A percentile compares a stretch with the other conserved stretches of the same genome.
These are phyloP conservation scores for Cercophora samala DNA, from an alignment of 495 filamentous ascomycete genomes.

Conservation along the genomic window DNA sequence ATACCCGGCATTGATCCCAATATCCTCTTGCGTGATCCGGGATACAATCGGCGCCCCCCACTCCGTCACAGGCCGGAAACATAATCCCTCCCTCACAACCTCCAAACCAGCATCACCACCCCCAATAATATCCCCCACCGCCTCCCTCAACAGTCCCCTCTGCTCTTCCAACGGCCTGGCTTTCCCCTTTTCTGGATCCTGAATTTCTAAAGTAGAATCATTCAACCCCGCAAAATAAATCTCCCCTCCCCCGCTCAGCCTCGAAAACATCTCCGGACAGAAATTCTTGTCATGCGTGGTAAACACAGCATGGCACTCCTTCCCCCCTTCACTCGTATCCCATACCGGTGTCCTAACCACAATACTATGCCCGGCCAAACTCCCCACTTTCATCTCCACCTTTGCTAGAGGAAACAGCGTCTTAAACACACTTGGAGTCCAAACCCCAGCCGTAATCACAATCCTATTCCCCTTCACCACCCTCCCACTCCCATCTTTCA, in stretches of 20 bases:
- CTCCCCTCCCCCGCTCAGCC: slow-evolving; percentile 57
- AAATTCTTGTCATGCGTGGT: slow-evolving; percentile 56
- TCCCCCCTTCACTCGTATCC: slow-evolving; percentile 35
- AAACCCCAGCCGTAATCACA: slow-evolving; percentile 65
- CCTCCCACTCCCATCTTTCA: slow-evolving; percentile 33
- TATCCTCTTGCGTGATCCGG: slow-evolving; percentile 49
- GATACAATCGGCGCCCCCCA: slow-evolving; percentile 61
- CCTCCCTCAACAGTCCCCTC: slow-evolving; percentile 51
- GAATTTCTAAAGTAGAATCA: slow-evolving; percentile 53
- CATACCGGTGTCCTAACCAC: slow-evolving; percentile 61
- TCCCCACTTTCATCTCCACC: slow-evolving; percentile 51
- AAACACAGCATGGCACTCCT: slow-evolving; percentile 67
- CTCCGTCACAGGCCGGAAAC: slow-evolving; percentile 66
- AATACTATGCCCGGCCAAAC: slow-evolving; percentile 69
- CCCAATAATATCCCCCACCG: slow-evolving; percentile 57
- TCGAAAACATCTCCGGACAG: slow-evolving; percentile 70
- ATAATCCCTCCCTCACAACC: slow-evolving; percentile 61
- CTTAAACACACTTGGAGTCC: slow-evolving; percentile 61
- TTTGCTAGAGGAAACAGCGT: slow-evolving; percentile 59
- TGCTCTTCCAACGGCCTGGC: slow-evolving; percentile 41
- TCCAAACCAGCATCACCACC: slow-evolving; percentile 53
- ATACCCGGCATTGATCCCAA: slow-evolving; percentile 46
- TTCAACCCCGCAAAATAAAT: slow-evolving; percentile 78
- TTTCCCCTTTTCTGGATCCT: slow-evolving; percentile 48
- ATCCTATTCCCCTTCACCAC: slow-evolving; percentile 57